A percentile compares a stretch with the other conserved stretches of the same genome.
Evolutionary conservation across 257 asterid species (phyloP).

Genomic region (Plectranthus barbatus): DNA sequence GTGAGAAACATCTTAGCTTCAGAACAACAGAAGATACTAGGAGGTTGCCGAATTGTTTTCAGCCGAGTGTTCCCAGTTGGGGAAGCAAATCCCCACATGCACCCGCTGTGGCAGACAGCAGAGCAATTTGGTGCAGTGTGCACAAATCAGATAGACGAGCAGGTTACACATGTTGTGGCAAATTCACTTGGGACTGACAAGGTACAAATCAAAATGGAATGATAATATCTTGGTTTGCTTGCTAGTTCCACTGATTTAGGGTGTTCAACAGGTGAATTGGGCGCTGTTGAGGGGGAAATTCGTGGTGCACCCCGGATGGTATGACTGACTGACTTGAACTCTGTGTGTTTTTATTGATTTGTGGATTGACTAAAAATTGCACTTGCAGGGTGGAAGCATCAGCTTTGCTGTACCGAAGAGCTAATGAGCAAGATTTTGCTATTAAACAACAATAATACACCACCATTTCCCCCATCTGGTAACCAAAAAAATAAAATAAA

Average conservation of each 20-base stretch:
- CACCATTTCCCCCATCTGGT: conserved; percentile 18
- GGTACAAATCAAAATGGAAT: too few relatives aligned
- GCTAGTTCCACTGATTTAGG: too few relatives aligned
- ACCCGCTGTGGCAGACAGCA: conserved; percentile 94
- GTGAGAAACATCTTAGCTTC: conserved; percentile 82
- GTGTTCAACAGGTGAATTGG: conserved; percentile 70
- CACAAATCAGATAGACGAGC: conserved; percentile 72
- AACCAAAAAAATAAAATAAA: too few relatives aligned
- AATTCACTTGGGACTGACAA: conserved; percentile 91
- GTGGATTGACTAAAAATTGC: neutral
- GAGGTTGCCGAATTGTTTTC: conserved; percentile 84
- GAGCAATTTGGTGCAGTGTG: conserved; percentile 98
- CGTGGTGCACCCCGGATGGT: conserved; percentile 99
- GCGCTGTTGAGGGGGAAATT: conserved; percentile 66
- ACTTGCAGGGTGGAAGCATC: conserved; percentile 96
- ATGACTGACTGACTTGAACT: too few relatives aligned
- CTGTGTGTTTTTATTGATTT: too few relatives aligned
- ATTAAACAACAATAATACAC: conserved; percentile 54
- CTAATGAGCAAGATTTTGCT: conserved; percentile 83
- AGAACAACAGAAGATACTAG: conserved; percentile 75
- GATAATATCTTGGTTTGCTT: too few relatives aligned
- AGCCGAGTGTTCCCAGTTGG: conserved; percentile 95
- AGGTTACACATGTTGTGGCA: conserved; percentile 98
- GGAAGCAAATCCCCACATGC: conserved; percentile 88
- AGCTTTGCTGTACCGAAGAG: conserved; percentile 88